Percentiles rank a stretch among this genome's conserved stretches.
Evolutionary conservation across 139 green algal genomes (phyloP).

Genomic region (Chara braunii): DNA sequence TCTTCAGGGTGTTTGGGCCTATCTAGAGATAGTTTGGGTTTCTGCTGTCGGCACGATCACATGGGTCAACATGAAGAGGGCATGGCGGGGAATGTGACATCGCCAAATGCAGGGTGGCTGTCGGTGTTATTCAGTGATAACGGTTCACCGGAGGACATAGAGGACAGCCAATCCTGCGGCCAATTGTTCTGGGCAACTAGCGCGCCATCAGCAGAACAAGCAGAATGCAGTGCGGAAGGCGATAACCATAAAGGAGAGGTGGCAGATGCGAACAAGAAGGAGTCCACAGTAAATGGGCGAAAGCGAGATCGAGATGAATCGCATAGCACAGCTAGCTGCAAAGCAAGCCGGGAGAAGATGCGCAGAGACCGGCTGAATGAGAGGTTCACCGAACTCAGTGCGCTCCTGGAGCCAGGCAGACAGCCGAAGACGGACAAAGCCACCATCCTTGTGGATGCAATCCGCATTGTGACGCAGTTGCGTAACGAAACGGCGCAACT

Average conservation of each 20-base stretch:
- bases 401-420: constrained; percentile 48
- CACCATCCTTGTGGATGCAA: constrained; percentile 58
- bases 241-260: neutral
- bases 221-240: constrained; percentile 6
- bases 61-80: too few relatives aligned
- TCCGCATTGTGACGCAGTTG: constrained; percentile 56
- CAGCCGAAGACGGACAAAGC: constrained; percentile 69
- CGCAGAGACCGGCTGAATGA: constrained; percentile 66
- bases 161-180: too few relatives aligned
- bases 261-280: neutral
- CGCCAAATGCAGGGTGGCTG: too few relatives aligned
- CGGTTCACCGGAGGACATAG: too few relatives aligned
- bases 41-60: too few relatives aligned
- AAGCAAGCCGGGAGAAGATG: constrained; percentile 63
- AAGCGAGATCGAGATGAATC: neutral
- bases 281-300: neutral
- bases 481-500: constrained; percentile 46
- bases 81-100: too few relatives aligned
- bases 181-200: too few relatives aligned
- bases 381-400: constrained; percentile 46
- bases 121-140: too few relatives aligned
- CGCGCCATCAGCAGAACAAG: too few relatives aligned
- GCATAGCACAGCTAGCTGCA: constrained; percentile 45
- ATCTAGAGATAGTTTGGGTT: too few relatives aligned
- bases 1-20: too few relatives aligned